Evolutionary conservation across 768 basidiomycete species (phyloP), one percentile per base, ranked within the genome.

Genomic region (Neoboletus subvelutipes): DNA sequence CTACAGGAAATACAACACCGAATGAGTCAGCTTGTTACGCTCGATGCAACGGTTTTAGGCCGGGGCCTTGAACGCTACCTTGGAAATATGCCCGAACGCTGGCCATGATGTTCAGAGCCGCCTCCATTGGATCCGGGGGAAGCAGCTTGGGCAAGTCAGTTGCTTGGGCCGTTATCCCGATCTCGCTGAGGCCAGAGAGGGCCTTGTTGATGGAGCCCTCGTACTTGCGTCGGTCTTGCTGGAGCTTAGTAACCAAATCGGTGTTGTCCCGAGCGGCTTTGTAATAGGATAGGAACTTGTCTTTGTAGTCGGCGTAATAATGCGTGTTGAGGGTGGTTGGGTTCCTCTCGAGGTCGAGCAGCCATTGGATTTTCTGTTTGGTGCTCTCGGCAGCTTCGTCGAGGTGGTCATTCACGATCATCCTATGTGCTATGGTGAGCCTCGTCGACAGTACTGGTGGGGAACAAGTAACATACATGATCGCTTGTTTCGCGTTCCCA

Each of bases 41-140:
- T 18, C 42, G 20, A 50, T 28, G 31, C 3, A 5, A 4, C 4
- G 9, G 11, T 9, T 43, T 2, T 26, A 12, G 29, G 8, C 13
- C 29, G 20, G 2, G 31, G 8, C 29, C 34, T 17, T 1, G 39
- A 40, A 36, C 45, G 31, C n/a, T 63, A 87, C 89, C 88, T 77
- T 89, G 85, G 68, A 89, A 90, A 60, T 90, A 89, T 0, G 84
- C 87, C 5, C 86, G 76, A 1, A 88, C 85, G 54, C 83, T 80
- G 0, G 86, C 85, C 86, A 90, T 89, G 62, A 90, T 86, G 4
- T 70, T 62, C 18, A 90, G 61, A 0, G 84, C 84, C 0, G 80
- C 77, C 37, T 84, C 84, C 75, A 77, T 78, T 2, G 71, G 71
- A 56, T 87, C 84, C 0, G 74, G 55, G 0, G 81, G 78, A 4